Conservation (phyloP, 257 asterid genomes). For the Primulina huaijiensis region DNA sequence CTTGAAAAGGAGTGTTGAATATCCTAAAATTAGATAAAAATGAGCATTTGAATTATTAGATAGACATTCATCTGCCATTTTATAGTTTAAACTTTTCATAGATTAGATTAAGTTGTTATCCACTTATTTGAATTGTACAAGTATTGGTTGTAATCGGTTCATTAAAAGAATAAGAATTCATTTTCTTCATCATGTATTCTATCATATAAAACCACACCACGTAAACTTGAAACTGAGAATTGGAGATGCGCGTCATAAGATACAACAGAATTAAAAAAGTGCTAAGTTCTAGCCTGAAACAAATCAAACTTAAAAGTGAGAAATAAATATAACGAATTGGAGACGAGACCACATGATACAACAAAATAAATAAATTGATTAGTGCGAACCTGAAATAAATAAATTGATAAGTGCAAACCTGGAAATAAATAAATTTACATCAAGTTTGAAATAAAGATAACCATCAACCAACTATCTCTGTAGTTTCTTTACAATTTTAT, state of each 20-base stretch:
- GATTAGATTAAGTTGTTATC: too few species aligned
- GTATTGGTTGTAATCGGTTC: too few species aligned
- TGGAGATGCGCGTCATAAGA: background rate
- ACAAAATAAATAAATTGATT: background rate
- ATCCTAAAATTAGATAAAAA: too few species aligned
- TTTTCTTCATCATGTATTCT: too few species aligned
- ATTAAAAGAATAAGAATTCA: too few species aligned
- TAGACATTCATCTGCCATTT: too few species aligned
- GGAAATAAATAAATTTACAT: background rate
- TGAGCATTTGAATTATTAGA: too few species aligned
- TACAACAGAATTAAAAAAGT: background rate
- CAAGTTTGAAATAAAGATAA: background rate
- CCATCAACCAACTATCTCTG: constrained; percentile 8
- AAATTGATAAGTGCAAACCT: constrained; percentile 1
- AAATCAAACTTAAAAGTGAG: background rate
- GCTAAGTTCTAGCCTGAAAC: background rate
- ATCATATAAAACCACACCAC: too few species aligned
- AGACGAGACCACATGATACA: background rate
- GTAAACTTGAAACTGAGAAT: background rate
- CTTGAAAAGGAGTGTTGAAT: too few species aligned
- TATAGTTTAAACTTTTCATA: too few species aligned
- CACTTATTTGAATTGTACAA: too few species aligned
- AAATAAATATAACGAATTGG: background rate
- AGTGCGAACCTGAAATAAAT: background rate
- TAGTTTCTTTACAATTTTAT: constrained; percentile 10